phyloP scores from a whole-genome alignment of 768 basidiomycete species.

The Neoboletus brunneissimus region DNA sequence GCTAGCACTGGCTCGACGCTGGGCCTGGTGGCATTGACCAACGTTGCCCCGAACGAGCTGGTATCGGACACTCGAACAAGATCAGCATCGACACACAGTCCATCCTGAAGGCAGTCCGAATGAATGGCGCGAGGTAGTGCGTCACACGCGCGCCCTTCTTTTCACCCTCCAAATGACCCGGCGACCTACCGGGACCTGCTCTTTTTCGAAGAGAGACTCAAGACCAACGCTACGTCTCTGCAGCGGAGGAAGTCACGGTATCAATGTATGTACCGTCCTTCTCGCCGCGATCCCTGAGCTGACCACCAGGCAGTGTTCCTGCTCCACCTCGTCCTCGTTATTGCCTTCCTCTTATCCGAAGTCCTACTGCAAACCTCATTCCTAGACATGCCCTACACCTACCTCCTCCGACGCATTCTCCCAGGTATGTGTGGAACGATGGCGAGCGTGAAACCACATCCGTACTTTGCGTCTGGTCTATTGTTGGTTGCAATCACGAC shows the following conservation, averaged over 20 bases:
- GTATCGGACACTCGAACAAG: background rate
- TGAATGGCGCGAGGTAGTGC: constrained; percentile 27
- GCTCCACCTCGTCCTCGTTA: constrained; percentile 60
- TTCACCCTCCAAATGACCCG: constrained; percentile 66
- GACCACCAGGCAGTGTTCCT: constrained; percentile 62
- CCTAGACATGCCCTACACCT: constrained; percentile 59
- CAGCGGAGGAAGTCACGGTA: constrained; percentile 79
- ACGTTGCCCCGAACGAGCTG: background rate
- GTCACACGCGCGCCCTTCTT: constrained; percentile 35
- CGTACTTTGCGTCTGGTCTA: constrained; percentile 75
- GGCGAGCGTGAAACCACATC: constrained; percentile 49
- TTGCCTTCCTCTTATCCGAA: constrained; percentile 71
- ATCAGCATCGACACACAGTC: background rate
- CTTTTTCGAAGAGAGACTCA: constrained; percentile 94
- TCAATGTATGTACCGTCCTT: constrained; percentile 54
- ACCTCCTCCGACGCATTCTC: constrained; percentile 45
- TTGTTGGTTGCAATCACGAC: constrained; percentile 89
- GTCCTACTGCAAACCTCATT: constrained; percentile 69
- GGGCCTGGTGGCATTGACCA: background rate
- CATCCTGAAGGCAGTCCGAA: background rate
- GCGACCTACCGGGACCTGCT: constrained; percentile 86
- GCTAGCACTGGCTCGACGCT: background rate
- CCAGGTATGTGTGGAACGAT: constrained; percentile 49
- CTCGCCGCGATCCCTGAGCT: constrained; percentile 17
- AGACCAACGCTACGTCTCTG: constrained; percentile 82